Evolutionary conservation across 768 basidiomycete species (phyloP).

Genomic region (Cantharellus cinnabarinus): DNA sequence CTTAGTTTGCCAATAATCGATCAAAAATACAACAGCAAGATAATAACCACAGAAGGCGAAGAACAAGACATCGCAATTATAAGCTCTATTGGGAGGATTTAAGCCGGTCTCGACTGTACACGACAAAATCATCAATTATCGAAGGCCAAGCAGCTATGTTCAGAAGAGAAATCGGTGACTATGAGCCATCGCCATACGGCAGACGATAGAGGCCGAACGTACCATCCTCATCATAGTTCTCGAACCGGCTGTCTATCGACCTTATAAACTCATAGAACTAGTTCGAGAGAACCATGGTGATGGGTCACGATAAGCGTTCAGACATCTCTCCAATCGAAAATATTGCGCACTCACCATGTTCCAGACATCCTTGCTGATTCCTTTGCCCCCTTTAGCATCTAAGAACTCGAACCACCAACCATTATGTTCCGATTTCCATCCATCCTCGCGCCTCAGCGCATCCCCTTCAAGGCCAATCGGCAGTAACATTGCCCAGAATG

Average conservation of each 20-base stretch:
- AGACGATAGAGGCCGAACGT: constrained; percentile 6
- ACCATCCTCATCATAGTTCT: constrained; percentile 63
- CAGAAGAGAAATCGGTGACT: constrained; percentile 6
- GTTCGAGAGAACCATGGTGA: neutral
- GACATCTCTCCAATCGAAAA: neutral
- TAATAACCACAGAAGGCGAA: neutral
- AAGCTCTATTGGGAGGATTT: neutral
- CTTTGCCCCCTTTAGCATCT: constrained; percentile 40
- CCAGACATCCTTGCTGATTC: constrained; percentile 81
- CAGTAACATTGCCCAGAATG: constrained; percentile 61
- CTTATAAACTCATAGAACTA: constrained; percentile 68
- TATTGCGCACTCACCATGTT: constrained; percentile 39
- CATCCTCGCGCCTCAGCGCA: constrained; percentile 40
- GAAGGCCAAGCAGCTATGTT: constrained; percentile 65
- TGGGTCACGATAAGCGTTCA: neutral
- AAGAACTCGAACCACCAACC: constrained; percentile 70
- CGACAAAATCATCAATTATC: constrained; percentile 68
- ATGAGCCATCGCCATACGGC: neutral
- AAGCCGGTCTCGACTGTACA: constrained; percentile 8
- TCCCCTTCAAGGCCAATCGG: constrained; percentile 45
- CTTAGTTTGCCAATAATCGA: too few relatives aligned
- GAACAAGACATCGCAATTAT: too few relatives aligned
- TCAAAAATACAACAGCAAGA: neutral
- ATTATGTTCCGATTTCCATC: constrained; percentile 43
- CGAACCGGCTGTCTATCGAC: constrained; percentile 49